Evolutionary conservation across 2,329 filamentous ascomycete genomes (phyloP).

Genomic region (Chaetothyriales sp.): DNA sequence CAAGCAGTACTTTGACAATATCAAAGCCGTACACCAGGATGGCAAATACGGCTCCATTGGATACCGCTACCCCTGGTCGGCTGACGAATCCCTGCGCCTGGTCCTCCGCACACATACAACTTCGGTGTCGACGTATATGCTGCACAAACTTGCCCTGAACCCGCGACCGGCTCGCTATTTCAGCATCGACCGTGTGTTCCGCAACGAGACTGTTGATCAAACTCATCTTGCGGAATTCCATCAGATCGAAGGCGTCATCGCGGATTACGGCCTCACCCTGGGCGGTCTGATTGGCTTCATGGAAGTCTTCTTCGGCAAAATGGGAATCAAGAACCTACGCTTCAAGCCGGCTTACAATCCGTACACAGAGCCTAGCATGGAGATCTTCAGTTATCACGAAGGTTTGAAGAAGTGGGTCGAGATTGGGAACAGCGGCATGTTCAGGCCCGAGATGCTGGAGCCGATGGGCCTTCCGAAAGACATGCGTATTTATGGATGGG

Average conservation of each 20-base stretch:
- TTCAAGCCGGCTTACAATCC: slow-evolving; percentile 98
- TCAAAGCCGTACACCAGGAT: slow-evolving; percentile 72
- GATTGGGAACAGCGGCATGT: slow-evolving; percentile 98
- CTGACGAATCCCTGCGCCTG: slow-evolving; percentile 70
- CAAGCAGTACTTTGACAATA: slow-evolving; percentile 74
- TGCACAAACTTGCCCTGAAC: slow-evolving; percentile 74
- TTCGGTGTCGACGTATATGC: slow-evolving; percentile 75
- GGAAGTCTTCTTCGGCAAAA: slow-evolving; percentile 89
- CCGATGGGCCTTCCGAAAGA: slow-evolving; percentile 86
- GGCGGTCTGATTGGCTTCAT: slow-evolving; percentile 91
- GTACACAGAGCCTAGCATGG: slow-evolving; percentile 92
- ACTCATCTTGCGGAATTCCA: slow-evolving; percentile 97
- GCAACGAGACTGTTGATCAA: slow-evolving; percentile 92
- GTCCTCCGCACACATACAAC: slow-evolving; percentile 96
- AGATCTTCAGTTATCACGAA: slow-evolving; percentile 92
- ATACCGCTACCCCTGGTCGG: slow-evolving; percentile 88
- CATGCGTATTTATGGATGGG: slow-evolving; percentile 88
- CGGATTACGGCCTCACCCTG: slow-evolving; percentile 83
- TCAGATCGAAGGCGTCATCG: slow-evolving; percentile 96
- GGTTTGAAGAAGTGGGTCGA: slow-evolving; percentile 85
- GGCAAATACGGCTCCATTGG: slow-evolving; percentile 92
- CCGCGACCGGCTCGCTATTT: slow-evolving; percentile 90
- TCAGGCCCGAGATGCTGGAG: slow-evolving; percentile 93
- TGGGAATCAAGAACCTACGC: slow-evolving; percentile 73
- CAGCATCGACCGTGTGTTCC: slow-evolving; percentile 95